Evolutionary conservation across 129 eudicot species (phyloP).

Genomic region (Saussurea involucrata): DNA sequence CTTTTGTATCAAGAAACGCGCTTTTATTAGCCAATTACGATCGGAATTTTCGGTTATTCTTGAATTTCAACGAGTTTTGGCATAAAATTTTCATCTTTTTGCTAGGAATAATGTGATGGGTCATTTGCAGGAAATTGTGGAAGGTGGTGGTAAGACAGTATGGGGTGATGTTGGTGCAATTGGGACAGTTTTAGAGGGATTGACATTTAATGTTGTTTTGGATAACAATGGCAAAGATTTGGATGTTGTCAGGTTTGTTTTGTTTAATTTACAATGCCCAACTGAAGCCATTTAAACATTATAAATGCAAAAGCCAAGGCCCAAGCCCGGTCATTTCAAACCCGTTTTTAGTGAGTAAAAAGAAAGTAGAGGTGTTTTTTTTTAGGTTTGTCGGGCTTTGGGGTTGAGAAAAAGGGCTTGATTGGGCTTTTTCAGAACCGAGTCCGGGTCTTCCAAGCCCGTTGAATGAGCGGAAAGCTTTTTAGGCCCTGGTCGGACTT

Average conservation of each 20-base stretch:
- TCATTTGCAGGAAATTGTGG: conserved; percentile 69
- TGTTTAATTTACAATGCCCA: not conserved
- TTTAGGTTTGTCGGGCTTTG: no score
- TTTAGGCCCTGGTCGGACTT: no score
- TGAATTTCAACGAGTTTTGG: not conserved
- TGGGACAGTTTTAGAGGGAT: conserved; percentile 80
- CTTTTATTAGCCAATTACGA: not conserved
- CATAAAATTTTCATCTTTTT: not conserved
- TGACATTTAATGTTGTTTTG: conserved; percentile 76
- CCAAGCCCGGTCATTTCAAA: no score
- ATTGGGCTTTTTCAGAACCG: no score
- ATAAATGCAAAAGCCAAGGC: no score
- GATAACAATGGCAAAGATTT: conserved; percentile 99
- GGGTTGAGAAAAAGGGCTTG: no score
- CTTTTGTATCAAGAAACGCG: not conserved
- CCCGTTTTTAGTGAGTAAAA: not conserved
- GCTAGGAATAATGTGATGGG: not conserved
- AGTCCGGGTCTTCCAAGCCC: no score
- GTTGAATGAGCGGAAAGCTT: no score
- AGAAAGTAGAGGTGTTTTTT: no score
- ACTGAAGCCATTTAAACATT: not conserved
- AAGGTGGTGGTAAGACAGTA: conserved; percentile 87
- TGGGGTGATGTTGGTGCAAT: conserved; percentile 90
- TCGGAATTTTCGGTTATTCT: not conserved
- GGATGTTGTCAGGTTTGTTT: conserved; percentile 78